Evolutionary conservation across 2,329 filamentous ascomycete genomes (phyloP).

Genomic region (Pseudocercospora fuligena): DNA sequence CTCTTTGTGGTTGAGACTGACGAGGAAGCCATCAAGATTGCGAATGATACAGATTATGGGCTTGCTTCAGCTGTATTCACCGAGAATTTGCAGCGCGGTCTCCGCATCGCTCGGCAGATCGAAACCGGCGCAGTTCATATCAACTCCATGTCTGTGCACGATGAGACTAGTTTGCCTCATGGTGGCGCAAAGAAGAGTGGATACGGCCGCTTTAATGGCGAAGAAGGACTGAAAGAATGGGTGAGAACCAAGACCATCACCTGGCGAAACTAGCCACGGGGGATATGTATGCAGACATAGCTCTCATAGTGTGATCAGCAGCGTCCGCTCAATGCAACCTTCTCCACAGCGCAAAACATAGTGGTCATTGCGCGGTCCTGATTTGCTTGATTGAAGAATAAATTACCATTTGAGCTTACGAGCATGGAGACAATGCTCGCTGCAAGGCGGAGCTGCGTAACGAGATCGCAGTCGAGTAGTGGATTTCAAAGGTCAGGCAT

Average conservation of each 20-base stretch:
- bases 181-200: conserved; percentile 55
- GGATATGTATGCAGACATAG: not conserved
- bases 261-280: conserved; percentile 9
- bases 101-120: conserved; percentile 48
- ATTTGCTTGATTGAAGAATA: too few species aligned
- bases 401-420: too few species aligned
- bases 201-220: conserved; percentile 52
- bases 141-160: conserved; percentile 55
- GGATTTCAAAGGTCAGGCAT: too few species aligned
- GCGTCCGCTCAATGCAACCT: too few species aligned
- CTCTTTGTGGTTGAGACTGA: conserved; percentile 68
- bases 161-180: conserved; percentile 52
- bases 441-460: too few species aligned
- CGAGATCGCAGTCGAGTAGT: too few species aligned
- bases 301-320: too few species aligned
- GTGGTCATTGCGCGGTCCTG: too few species aligned
- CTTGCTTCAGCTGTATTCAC: conserved; percentile 74
- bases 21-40: conserved; percentile 71
- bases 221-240: conserved; percentile 53
- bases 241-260: conserved; percentile 43
- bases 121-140: conserved; percentile 64
- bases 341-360: too few species aligned
- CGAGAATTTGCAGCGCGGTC: conserved; percentile 59
- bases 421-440: too few species aligned
- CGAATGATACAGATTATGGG: conserved; percentile 82